phyloP scores from a whole-genome alignment of 163 green algal genomes.

The Chlamydomonas reinhardtii region DNA sequence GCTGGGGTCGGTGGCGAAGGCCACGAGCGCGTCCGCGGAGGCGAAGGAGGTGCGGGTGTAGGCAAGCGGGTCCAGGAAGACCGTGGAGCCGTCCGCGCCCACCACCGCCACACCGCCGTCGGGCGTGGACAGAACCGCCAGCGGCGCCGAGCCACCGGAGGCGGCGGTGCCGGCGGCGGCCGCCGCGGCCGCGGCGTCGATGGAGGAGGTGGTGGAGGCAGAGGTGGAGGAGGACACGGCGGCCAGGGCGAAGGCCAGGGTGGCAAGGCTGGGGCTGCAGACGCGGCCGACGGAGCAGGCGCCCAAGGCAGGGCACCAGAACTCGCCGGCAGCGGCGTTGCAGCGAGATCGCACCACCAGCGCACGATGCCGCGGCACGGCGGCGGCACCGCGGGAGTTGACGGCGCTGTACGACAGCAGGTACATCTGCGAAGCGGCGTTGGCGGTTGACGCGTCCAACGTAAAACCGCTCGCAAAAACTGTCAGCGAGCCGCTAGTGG shows the following conservation, averaged over 20 bases:
- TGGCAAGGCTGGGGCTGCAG: background rate
- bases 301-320: constrained; percentile 13
- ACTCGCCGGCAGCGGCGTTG: constrained; percentile 8
- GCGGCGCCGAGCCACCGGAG: background rate
- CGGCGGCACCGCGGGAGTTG: constrained; percentile 1
- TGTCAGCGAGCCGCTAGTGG: background rate
- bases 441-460: constrained; percentile 12
- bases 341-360: constrained; percentile 31
- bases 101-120: background rate
- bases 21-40: background rate
- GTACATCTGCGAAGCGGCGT: constrained; percentile 1
- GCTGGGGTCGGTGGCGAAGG: constrained; percentile 11
- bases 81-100: constrained; percentile 2
- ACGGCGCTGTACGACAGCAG: constrained; percentile 41
- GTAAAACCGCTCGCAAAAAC: background rate
- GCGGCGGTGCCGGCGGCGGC: background rate
- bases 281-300: constrained; percentile 22
- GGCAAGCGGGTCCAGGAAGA: constrained; percentile 13
- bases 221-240: background rate
- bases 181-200: background rate
- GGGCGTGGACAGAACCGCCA: background rate
- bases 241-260: background rate
- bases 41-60: background rate
- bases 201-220: background rate
- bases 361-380: constrained; percentile 27